phyloP scores from a whole-genome alignment of 2,329 filamentous ascomycete genomes.

The Ustulina deusta region DNA sequence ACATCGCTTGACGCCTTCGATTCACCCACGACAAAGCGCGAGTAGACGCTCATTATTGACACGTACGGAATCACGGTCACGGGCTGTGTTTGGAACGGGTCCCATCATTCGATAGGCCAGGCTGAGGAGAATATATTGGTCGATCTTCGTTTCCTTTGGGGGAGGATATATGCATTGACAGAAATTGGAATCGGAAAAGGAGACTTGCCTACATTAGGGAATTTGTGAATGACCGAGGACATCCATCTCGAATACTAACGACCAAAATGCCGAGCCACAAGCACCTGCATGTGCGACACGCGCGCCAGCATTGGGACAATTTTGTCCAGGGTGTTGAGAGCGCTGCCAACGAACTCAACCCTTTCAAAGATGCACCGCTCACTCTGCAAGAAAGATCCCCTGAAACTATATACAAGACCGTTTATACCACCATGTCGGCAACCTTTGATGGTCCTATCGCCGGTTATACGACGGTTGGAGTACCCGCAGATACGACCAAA shows the following conservation, averaged over 20 bases:
- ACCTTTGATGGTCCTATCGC: slow-evolving; percentile 58
- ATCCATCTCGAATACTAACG: neutral
- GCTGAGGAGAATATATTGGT: slow-evolving; percentile 9
- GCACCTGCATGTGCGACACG: slow-evolving; percentile 46
- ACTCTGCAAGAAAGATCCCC: slow-evolving; percentile 42
- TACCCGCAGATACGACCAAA: slow-evolving; percentile 44
- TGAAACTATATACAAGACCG: slow-evolving; percentile 53
- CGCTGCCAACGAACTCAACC: slow-evolving; percentile 47
- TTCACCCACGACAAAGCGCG: slow-evolving; percentile 40
- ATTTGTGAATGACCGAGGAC: slow-evolving; percentile 7
- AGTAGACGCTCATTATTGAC: slow-evolving; percentile 40
- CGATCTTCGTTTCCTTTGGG: slow-evolving; percentile 12
- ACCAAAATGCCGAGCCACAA: slow-evolving; percentile 41
- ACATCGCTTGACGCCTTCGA: slow-evolving; percentile 39
- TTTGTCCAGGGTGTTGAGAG: slow-evolving; percentile 48
- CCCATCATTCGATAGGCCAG: slow-evolving; percentile 1
- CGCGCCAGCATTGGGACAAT: slow-evolving; percentile 42
- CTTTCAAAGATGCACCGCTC: slow-evolving; percentile 40
- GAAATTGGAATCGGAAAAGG: slow-evolving; percentile 16
- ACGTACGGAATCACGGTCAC: slow-evolving; percentile 3
- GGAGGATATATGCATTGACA: slow-evolving; percentile 23
- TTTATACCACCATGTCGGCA: slow-evolving; percentile 57
- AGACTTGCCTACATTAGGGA: slow-evolving; percentile 9
- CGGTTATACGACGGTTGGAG: slow-evolving; percentile 56
- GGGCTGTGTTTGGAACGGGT: slow-evolving; percentile 1